Conservation (phyloP, 2,329 filamentous ascomycete species). For the Beauveria caledonica region DNA sequence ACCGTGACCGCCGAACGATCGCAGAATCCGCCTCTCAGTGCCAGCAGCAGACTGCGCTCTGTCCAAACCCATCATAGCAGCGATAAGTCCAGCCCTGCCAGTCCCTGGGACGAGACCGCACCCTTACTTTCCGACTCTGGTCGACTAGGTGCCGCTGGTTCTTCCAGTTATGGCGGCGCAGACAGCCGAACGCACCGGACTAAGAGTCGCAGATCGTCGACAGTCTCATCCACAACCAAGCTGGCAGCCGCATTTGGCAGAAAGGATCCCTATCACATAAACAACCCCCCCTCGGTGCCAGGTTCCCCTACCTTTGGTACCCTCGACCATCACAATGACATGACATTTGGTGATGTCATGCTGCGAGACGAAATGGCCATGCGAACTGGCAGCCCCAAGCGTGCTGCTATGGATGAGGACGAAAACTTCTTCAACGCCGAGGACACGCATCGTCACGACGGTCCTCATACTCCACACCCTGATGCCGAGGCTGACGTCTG, state of each 20-base stretch:
- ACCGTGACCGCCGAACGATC: conserved; percentile 31
- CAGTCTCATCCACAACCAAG: conserved; percentile 42
- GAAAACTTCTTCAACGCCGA: conserved; percentile 25
- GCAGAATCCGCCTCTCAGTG: conserved; percentile 24
- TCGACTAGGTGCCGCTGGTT: conserved; percentile 17
- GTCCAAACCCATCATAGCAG: conserved; percentile 29
- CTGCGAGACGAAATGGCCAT: conserved; percentile 55
- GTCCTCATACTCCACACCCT: conserved; percentile 42
- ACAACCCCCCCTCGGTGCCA: conserved; percentile 61
- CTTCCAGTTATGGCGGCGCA: conserved; percentile 34
- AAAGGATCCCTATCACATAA: conserved; percentile 50
- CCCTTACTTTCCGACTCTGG: conserved; percentile 41
- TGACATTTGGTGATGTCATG: conserved; percentile 62
- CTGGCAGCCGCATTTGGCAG: conserved; percentile 24
- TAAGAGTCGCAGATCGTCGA: conserved; percentile 40
- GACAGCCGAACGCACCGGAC: conserved; percentile 27
- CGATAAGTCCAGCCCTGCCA: conserved; percentile 41
- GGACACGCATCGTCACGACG: conserved; percentile 22
- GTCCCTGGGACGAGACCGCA: conserved; percentile 39
- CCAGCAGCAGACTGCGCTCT: conserved; percentile 28
- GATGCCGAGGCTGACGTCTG: conserved; percentile 83
- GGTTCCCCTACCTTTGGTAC: conserved; percentile 49
- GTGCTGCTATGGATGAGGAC: conserved; percentile 21
- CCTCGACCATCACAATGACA: conserved; percentile 38
- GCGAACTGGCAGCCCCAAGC: conserved; percentile 23